phyloP scores from a whole-genome alignment of 2,329 filamentous ascomycete genomes.

The Colletotrichum filicis region DNA sequence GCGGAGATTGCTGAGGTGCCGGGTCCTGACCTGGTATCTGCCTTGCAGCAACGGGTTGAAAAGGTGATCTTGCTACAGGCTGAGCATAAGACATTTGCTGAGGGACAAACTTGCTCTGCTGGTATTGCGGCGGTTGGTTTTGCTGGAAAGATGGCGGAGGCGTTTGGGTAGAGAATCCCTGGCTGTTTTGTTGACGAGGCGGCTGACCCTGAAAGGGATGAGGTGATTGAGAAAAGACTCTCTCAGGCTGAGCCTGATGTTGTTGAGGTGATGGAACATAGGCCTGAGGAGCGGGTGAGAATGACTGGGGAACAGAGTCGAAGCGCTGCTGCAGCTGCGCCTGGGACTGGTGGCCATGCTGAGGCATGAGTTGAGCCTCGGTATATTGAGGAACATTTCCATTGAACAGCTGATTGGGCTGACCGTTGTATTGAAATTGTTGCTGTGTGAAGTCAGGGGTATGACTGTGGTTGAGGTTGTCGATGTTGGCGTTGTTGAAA shows the following conservation, averaged over 20 bases:
- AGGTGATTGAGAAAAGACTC: constrained; percentile 33
- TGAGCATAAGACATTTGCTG: constrained; percentile 32
- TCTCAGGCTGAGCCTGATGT: constrained; percentile 32
- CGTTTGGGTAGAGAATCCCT: constrained; percentile 26
- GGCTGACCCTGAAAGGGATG: constrained; percentile 32
- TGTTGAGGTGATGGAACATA: constrained; percentile 42
- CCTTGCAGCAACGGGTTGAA: constrained; percentile 26
- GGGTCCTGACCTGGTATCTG: constrained; percentile 20
- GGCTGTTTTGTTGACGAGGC: constrained; percentile 24
- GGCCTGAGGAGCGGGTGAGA: constrained; percentile 38
- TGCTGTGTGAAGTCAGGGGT: constrained; percentile 47
- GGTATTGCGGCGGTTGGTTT: constrained; percentile 23
- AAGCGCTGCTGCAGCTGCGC: constrained; percentile 47
- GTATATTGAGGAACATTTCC: constrained; percentile 45
- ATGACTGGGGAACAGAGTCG: constrained; percentile 29
- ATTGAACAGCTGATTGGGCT: constrained; percentile 46
- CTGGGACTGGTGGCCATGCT: constrained; percentile 46
- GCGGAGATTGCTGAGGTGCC: constrained; percentile 12
- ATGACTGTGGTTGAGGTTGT: constrained; percentile 45
- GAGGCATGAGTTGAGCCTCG: constrained; percentile 47
- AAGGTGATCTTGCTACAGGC: constrained; percentile 4
- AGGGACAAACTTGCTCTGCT: constrained; percentile 33
- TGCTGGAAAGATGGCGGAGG: constrained; percentile 29
- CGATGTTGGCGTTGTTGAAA: constrained; percentile 41
- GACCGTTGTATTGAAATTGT: constrained; percentile 46